These are phyloP conservation scores for Sporothrix inflata DNA, from an alignment of 2,329 filamentous ascomycete genomes.

Conservation along the genomic window DNA sequence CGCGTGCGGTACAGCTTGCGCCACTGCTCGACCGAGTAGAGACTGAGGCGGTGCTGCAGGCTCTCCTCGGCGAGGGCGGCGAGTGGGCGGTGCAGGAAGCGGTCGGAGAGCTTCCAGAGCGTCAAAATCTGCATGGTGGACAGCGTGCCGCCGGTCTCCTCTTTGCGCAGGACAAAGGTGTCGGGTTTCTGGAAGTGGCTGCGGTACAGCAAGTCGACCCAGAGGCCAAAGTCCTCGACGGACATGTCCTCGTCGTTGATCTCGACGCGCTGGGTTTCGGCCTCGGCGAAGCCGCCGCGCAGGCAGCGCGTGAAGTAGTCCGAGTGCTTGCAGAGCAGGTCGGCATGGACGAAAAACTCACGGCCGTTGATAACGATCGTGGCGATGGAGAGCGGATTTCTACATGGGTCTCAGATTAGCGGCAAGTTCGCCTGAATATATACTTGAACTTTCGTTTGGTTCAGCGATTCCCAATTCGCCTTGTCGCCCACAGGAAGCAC, in stretches of 20 bases:
- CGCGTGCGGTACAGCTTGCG: constrained; percentile 35
- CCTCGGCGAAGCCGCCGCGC: constrained; percentile 33
- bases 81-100: constrained; percentile 33
- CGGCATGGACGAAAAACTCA: constrained; percentile 32
- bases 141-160: constrained; percentile 35
- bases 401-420: neutral
- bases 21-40: constrained; percentile 35
- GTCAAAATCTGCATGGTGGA: constrained; percentile 35
- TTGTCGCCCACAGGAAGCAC: neutral
- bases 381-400: constrained; percentile 30
- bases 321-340: constrained; percentile 34
- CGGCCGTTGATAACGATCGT: constrained; percentile 32
- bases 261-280: constrained; percentile 31
- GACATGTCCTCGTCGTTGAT: constrained; percentile 34
- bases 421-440: neutral
- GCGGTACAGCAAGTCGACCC: constrained; percentile 36
- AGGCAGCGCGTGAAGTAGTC: constrained; percentile 34
- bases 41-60: constrained; percentile 35
- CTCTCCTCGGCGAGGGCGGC: constrained; percentile 33
- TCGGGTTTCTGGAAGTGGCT: constrained; percentile 31
- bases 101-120: constrained; percentile 36
- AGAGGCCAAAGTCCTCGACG: constrained; percentile 34
- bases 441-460: neutral
- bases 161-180: constrained; percentile 34
- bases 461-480: neutral